A percentile compares a stretch with the other conserved stretches of the same genome.
Conservation (phyloP, 805 yeast genomes). For the Kuraishia borneana region DNA sequence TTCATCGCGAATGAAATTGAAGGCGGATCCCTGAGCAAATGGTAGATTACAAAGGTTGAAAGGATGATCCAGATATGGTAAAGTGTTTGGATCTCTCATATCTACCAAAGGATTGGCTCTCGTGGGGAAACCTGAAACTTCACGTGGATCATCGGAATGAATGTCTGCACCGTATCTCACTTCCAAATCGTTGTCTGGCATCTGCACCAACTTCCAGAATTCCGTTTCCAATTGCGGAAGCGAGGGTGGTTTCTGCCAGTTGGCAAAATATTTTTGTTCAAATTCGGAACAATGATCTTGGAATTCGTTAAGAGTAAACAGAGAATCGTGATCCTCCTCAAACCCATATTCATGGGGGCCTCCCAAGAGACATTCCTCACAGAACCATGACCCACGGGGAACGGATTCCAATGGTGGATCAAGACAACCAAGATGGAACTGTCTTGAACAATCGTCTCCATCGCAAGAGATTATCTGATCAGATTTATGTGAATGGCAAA, state of each 20-base stretch:
- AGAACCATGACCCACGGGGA: conserved; percentile 64
- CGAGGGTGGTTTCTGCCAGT: conserved; percentile 18
- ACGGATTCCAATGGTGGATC: conserved; percentile 37
- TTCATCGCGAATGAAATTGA: conserved; percentile 45
- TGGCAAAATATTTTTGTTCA: conserved; percentile 28
- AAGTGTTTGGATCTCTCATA: conserved; percentile 8
- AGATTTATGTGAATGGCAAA: conserved; percentile 38
- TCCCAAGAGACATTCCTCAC: conserved; percentile 77
- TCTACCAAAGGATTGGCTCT: conserved; percentile 11
- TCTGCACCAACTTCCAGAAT: conserved; percentile 46
- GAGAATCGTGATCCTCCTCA: conserved; percentile 48
- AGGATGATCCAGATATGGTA: conserved; percentile 42
- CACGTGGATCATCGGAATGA: conserved; percentile 52
- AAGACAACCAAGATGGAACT: conserved; percentile 62
- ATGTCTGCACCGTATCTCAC: conserved; percentile 83
- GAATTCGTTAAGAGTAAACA: conserved; percentile 41
- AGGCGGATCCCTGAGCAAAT: conserved; percentile 54
- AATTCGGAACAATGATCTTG: conserved; percentile 41
- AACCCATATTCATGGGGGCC: conserved; percentile 78
- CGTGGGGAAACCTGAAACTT: conserved; percentile 70
- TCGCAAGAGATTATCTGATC: conserved; percentile 50
- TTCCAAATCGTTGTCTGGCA: conserved; percentile 26
- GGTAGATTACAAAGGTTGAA: conserved; percentile 74
- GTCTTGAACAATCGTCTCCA: conserved; percentile 60
- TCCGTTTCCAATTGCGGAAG: conserved; percentile 42